Evolutionary conservation across 371 early-diverging fungal species (phyloP).

Genomic region (Dinochytrium kinnereticum): DNA sequence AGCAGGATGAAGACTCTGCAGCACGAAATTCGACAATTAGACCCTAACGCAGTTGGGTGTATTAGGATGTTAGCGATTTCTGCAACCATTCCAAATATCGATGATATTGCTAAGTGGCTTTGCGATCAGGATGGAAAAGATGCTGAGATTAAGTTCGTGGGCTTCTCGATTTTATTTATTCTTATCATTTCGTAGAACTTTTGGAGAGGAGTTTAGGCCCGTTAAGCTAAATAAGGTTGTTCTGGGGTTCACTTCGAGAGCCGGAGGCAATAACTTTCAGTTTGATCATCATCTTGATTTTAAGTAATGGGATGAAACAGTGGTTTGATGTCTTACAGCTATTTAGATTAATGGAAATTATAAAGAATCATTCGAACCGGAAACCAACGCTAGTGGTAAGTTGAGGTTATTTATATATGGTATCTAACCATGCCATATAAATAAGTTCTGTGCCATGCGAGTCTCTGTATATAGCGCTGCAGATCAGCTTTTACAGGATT

Average conservation of each 20-base stretch:
- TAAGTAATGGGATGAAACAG: conserved; percentile 55
- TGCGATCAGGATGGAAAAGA: conserved; percentile 35
- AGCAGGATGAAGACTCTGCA: conserved; percentile 57
- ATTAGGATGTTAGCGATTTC: conserved; percentile 76
- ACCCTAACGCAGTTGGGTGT: background rate
- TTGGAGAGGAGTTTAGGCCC: conserved; percentile 84
- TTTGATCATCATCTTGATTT: conserved; percentile 72
- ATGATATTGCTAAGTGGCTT: conserved; percentile 79
- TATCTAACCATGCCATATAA: too few species aligned
- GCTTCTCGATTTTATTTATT: background rate
- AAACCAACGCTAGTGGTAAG: conserved; percentile 73
- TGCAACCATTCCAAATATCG: conserved; percentile 87
- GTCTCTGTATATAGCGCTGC: conserved; percentile 71
- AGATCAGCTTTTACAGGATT: conserved; percentile 51
- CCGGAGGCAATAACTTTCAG: conserved; percentile 55
- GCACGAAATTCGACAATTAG: conserved; percentile 11
- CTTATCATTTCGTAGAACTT: conserved; percentile 46
- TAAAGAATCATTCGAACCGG: conserved; percentile 56
- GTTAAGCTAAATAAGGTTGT: conserved; percentile 69
- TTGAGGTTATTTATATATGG: background rate
- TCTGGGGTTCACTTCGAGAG: conserved; percentile 56
- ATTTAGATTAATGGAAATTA: conserved; percentile 64
- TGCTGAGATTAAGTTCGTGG: conserved; percentile 20
- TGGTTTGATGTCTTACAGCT: conserved; percentile 4
- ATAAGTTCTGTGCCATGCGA: conserved; percentile 77